A percentile compares a stretch with the other conserved stretches of the same genome.
phyloP scores from a whole-genome alignment of 352 stramenopile species.

The Globisporangium takayamanum region DNA sequence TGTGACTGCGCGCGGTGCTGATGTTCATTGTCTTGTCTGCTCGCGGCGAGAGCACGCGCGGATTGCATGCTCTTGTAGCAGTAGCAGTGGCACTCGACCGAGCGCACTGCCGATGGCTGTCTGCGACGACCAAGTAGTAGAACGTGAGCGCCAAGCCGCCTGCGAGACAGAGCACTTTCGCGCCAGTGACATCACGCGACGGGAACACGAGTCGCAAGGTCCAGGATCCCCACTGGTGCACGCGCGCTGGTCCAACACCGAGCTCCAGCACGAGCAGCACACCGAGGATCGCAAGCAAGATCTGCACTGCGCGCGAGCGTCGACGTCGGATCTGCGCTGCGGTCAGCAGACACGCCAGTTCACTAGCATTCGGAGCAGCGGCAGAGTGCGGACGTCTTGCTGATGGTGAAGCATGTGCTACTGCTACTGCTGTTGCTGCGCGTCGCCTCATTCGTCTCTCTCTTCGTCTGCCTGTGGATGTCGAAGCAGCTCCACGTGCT shows the following conservation, averaged over 20 bases:
- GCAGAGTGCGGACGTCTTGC: no score
- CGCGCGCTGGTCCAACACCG: not conserved
- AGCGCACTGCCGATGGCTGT: not conserved
- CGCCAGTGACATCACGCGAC: conserved; percentile 33
- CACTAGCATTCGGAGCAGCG: not conserved
- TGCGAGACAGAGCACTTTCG: conserved; percentile 32
- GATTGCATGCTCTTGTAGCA: not conserved
- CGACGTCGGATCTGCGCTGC: conserved; percentile 5
- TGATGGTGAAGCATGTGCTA: no score
- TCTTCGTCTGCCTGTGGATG: no score
- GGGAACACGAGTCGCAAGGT: conserved; percentile 35
- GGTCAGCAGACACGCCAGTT: conserved; percentile 2
- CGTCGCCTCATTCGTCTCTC: no score
- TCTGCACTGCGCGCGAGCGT: conserved; percentile 8
- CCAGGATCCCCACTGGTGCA: conserved; percentile 19
- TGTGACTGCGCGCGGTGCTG: not conserved
- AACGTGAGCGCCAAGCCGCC: conserved; percentile 31
- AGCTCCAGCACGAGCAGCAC: conserved; percentile 1
- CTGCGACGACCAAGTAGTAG: conserved; percentile 24
- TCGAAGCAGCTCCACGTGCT: no score
- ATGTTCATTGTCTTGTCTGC: not conserved
- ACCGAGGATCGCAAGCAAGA: conserved; percentile 6
- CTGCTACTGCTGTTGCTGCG: no score
- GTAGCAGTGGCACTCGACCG: no score
- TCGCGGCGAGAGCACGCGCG: not conserved